phyloP scores from a whole-genome alignment of 1,284 basidiomycete genomes.

The Trametes hirsuta region DNA sequence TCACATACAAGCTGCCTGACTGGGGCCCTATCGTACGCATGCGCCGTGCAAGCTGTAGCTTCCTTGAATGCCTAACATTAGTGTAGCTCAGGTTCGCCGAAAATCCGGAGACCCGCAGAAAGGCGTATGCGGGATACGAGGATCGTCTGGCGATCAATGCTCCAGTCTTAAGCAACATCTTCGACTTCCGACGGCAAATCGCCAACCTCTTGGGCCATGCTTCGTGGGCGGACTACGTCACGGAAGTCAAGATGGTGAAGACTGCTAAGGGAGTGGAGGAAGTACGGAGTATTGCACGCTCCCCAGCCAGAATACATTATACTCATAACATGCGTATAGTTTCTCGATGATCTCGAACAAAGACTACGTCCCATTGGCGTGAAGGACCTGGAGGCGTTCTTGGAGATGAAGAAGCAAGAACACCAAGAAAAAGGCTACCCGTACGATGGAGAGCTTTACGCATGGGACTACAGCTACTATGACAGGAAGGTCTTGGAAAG shows the following conservation, averaged over 20 bases:
- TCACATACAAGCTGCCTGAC: conserved; percentile 76
- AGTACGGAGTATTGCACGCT: conserved; percentile 35
- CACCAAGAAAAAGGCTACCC: conserved; percentile 57
- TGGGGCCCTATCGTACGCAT: conserved; percentile 74
- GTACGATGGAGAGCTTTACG: conserved; percentile 67
- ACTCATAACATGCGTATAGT: conserved; percentile 36
- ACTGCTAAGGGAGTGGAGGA: conserved; percentile 58
- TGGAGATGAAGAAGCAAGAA: conserved; percentile 75
- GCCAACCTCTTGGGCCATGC: conserved; percentile 69
- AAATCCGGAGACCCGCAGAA: conserved; percentile 66
- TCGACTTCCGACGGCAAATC: conserved; percentile 71
- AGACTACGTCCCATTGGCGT: conserved; percentile 72
- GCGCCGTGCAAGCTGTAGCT: not conserved
- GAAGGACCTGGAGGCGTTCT: conserved; percentile 65
- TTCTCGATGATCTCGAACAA: conserved; percentile 72
- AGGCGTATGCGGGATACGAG: conserved; percentile 69
- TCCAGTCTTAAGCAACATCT: conserved; percentile 64
- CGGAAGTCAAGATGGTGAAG: conserved; percentile 87
- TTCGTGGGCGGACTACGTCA: conserved; percentile 83
- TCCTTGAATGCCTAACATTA: not conserved
- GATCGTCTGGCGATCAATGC: conserved; percentile 69
- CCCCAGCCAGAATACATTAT: not conserved
- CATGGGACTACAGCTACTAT: conserved; percentile 57
- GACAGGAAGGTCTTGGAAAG: conserved; percentile 72
- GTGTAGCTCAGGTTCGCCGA: conserved; percentile 67